Evolutionary conservation across 768 basidiomycete species (phyloP), one percentile per base, ranked within the genome.

Genomic region (Clavulina sp.): DNA sequence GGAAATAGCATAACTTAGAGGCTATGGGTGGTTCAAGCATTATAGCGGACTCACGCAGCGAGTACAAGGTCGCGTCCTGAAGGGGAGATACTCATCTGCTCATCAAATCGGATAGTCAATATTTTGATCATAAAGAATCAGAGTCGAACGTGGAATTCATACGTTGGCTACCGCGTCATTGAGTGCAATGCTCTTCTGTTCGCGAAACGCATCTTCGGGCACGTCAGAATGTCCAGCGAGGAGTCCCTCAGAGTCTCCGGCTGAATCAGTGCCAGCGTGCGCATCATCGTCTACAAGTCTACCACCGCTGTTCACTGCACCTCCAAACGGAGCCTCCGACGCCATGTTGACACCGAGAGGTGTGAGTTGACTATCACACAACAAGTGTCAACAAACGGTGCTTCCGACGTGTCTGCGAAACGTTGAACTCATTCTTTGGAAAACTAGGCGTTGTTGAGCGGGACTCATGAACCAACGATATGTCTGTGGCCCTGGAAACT

Each of bases 51-150:
- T 58, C 66, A 87, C 82, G 86, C 81, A 48, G 88, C 92, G 41
- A 96, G 75, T 3, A 88, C 88, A 24, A 96, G 73, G 61, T 96
- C 92, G 21, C 92, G 74, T 49, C 78, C 82, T 4, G 81, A 72
- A 6, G 92, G 92, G 58, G 85, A 84, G 50, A 95, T 92, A 53
- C 83, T 86, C 86, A 89, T 86, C 85, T 88, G 28, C 36, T 7
- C 23, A 46, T 19, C 19, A 28, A 23, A 29, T 29, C 3, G 24
- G n/a, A 38, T 3, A 21, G 4, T 29, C 32, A 19, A 9, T 5
- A 2, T 24, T 3, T 7, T 13, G 4, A 18, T 19, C 48, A 18
- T 16, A 18, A 49, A 7, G 9, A 29, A 13, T 16, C 29, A 31
- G 31, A 13, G 16, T 7, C 31, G 7, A 26, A 9, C 16, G 48